phyloP scores from a whole-genome alignment of 1,139 yeast species.

The Blastobotrys capitulatus region DNA sequence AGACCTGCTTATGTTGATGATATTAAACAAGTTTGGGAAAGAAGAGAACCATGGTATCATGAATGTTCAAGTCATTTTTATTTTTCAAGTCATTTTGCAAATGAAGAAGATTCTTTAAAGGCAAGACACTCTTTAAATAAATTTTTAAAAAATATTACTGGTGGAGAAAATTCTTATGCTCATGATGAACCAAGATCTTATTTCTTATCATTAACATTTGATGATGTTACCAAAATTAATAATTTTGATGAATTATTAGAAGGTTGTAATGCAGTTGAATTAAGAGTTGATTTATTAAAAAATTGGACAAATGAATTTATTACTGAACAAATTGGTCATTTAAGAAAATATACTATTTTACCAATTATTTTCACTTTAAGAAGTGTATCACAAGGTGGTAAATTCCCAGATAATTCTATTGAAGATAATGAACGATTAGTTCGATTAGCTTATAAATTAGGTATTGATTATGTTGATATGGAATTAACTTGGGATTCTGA shows the following conservation, averaged over 20 bases:
- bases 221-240: constrained; percentile 36
- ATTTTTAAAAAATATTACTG: constrained; percentile 61
- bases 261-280: constrained; percentile 79
- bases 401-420: constrained; percentile 54
- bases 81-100: constrained; percentile 68
- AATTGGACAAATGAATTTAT: constrained; percentile 44
- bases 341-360: constrained; percentile 58
- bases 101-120: constrained; percentile 48
- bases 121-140: constrained; percentile 55
- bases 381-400: constrained; percentile 77
- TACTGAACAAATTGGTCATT: constrained; percentile 64
- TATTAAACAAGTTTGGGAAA: constrained; percentile 73
- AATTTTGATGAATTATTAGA: constrained; percentile 47
- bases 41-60: constrained; percentile 74
- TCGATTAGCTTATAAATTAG: constrained; percentile 60
- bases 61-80: constrained; percentile 76
- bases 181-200: constrained; percentile 45
- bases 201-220: constrained; percentile 67
- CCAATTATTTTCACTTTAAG: constrained; percentile 83
- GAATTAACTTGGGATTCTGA: constrained; percentile 45
- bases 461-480: constrained; percentile 46
- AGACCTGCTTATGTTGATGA: constrained; percentile 83
- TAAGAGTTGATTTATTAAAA: constrained; percentile 68
- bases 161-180: constrained; percentile 42
- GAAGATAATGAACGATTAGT: constrained; percentile 48